Conservation (phyloP, 768 basidiomycete genomes). For the Vishniacozyma victoriae region DNA sequence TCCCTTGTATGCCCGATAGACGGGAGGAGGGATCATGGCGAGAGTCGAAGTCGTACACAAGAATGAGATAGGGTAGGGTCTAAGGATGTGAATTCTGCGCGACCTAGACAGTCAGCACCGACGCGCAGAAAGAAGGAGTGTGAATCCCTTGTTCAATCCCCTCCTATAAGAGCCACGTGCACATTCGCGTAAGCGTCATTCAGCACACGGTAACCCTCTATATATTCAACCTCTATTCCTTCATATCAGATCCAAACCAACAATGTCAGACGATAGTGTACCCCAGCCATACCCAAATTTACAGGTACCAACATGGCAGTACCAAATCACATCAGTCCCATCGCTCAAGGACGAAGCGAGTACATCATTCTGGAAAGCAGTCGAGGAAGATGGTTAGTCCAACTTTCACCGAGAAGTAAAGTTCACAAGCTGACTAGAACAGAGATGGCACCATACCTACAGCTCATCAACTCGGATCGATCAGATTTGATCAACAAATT, state of each 20-base stretch:
- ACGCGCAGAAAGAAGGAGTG: no score
- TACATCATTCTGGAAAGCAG: conserved; percentile 61
- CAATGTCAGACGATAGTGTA: conserved; percentile 72
- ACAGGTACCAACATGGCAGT: conserved; percentile 69
- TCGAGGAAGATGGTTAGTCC: conserved; percentile 70
- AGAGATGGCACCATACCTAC: conserved; percentile 82
- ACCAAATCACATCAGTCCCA: conserved; percentile 62
- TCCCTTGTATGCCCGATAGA: conserved; percentile 6
- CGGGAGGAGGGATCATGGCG: background rate
- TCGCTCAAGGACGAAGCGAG: conserved; percentile 65
- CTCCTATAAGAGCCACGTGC: no score
- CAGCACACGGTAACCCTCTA: no score
- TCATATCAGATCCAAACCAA: conserved; percentile 2
- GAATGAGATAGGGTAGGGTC: no score
- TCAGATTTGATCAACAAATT: conserved; percentile 55
- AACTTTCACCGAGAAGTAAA: background rate
- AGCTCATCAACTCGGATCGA: conserved; percentile 51
- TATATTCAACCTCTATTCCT: background rate
- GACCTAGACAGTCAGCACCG: no score
- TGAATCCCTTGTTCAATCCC: no score
- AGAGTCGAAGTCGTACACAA: background rate
- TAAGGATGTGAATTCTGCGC: no score
- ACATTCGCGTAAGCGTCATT: no score
- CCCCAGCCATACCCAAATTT: conserved; percentile 85
- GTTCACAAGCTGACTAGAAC: background rate